Conservation (phyloP, 106 monocot genomes). For the Acorus gramineus region DNA sequence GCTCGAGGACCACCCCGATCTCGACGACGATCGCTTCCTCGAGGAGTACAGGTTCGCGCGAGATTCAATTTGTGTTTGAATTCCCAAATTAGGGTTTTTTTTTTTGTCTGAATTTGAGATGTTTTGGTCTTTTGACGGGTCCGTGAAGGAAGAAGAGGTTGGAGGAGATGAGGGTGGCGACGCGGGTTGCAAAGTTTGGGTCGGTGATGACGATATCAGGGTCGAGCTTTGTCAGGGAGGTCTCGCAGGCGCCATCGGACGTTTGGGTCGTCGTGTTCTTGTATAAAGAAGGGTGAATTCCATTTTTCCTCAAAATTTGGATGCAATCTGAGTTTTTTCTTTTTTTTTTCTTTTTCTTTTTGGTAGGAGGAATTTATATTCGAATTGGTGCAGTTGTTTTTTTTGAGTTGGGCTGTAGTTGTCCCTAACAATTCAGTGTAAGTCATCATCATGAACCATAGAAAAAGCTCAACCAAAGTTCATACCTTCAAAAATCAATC, state of each 20-base stretch:
- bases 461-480: too few species aligned
- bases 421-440: too few species aligned
- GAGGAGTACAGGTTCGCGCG: conserved; percentile 64
- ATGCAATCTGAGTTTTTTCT: neutral
- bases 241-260: conserved; percentile 51
- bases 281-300: conserved; percentile 61
- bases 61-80: neutral
- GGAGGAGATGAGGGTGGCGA: conserved; percentile 57
- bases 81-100: neutral
- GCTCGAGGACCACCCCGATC: conserved; percentile 69
- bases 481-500: conserved; percentile 7
- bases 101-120: neutral
- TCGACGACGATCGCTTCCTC: conserved; percentile 86
- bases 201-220: conserved; percentile 45
- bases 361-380: neutral
- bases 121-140: neutral
- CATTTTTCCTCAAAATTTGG: neutral
- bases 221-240: conserved; percentile 63
- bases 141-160: conserved; percentile 72
- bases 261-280: conserved; percentile 73
- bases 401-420: too few species aligned
- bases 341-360: neutral
- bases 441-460: too few species aligned
- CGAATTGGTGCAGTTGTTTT: too few species aligned
- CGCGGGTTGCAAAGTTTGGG: conserved; percentile 39